These are phyloP conservation scores for Talaromyces sp. DNA, from an alignment of 2,329 filamentous ascomycete genomes.

Conservation along the genomic window DNA sequence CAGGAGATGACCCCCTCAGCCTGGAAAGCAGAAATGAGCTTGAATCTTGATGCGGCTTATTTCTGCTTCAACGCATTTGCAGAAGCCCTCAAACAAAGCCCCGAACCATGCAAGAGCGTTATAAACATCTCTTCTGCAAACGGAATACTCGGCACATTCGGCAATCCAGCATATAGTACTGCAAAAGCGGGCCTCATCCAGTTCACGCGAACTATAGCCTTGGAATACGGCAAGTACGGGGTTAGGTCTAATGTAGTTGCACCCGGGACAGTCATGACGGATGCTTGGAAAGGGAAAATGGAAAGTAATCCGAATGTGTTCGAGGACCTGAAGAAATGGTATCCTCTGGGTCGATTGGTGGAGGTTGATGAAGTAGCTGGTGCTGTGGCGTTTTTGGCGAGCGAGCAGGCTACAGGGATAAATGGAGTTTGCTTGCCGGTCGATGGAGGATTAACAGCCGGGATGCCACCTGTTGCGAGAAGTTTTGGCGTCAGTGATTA, in stretches of 20 bases:
- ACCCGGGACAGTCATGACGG: conserved; percentile 26
- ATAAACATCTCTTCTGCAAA: conserved; percentile 28
- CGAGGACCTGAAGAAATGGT: conserved; percentile 25
- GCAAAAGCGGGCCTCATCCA: conserved; percentile 44
- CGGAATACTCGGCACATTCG: conserved; percentile 24
- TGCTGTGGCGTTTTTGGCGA: conserved; percentile 24
- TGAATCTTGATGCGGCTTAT: conserved; percentile 27
- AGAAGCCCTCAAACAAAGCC: conserved; percentile 20
- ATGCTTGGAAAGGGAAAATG: conserved; percentile 23
- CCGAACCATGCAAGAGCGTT: conserved; percentile 14
- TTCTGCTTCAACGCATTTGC: conserved; percentile 25
- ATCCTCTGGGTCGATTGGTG: conserved; percentile 26
- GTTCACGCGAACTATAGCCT: conserved; percentile 40
- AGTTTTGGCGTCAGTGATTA: conserved; percentile 25
- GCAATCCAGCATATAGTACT: conserved; percentile 36
- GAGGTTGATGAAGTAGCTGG: conserved; percentile 29
- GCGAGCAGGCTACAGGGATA: conserved; percentile 14
- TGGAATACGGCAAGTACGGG: conserved; percentile 34
- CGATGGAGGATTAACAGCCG: conserved; percentile 28
- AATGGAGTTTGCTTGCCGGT: conserved; percentile 27
- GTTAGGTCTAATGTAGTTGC: conserved; percentile 44
- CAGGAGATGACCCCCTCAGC: conserved; percentile 24
- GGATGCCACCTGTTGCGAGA: conserved; percentile 25
- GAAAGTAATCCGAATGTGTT: conserved; percentile 16
- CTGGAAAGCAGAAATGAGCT: conserved; percentile 24